Conservation (phyloP, 108 stramenopile genomes). For the Fragilaria crotonensis region DNA sequence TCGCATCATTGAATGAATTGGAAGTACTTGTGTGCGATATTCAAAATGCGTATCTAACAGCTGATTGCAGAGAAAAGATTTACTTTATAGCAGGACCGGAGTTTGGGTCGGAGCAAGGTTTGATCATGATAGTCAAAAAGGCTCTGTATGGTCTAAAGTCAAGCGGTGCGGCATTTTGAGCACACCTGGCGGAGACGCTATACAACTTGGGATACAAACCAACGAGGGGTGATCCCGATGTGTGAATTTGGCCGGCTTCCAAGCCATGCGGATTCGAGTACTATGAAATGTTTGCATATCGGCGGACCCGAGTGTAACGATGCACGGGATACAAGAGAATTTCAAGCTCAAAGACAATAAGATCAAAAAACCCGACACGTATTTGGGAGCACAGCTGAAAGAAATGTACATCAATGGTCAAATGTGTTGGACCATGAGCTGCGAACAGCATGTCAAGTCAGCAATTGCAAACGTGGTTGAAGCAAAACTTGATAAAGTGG, state of each 20-base stretch:
- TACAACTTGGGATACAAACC: background rate
- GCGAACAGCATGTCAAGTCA: too few relatives aligned
- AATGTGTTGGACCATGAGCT: background rate
- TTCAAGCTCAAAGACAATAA: too few relatives aligned
- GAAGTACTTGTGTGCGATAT: too few relatives aligned
- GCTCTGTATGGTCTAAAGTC: slow-evolving; percentile 30
- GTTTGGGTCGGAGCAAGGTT: slow-evolving; percentile 23
- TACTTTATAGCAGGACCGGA: slow-evolving; percentile 25
- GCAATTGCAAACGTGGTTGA: background rate
- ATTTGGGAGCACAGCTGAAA: too few relatives aligned
- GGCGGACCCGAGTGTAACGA: background rate
- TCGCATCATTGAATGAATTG: slow-evolving; percentile 30
- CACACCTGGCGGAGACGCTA: slow-evolving; percentile 1
- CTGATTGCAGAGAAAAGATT: too few relatives aligned
- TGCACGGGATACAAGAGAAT: too few relatives aligned
- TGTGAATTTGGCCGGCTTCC: slow-evolving; percentile 13
- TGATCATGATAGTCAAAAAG: too few relatives aligned
- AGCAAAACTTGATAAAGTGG: background rate
- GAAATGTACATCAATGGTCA: too few relatives aligned
- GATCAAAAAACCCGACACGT: background rate
- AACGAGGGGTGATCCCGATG: slow-evolving; percentile 21
- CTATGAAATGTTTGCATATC: slow-evolving; percentile 17
- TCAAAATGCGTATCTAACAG: too few relatives aligned
- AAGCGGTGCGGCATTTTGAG: slow-evolving; percentile 12
- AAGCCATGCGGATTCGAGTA: slow-evolving; percentile 19